Evolutionary conservation across 441 rosid genomes (phyloP).

Genomic region (Populus hybrid): DNA sequence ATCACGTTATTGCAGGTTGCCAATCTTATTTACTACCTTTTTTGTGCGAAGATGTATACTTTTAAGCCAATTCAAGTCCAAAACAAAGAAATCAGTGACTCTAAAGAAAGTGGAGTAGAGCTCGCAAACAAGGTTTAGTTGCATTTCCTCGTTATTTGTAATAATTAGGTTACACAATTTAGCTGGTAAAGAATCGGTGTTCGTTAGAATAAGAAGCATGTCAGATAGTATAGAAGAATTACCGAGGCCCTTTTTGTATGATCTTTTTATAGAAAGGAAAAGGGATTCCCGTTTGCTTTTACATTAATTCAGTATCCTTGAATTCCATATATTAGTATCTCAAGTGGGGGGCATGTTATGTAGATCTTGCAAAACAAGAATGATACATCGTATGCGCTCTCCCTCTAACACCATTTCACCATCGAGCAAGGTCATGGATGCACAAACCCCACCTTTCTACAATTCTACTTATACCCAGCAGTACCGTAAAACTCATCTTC

Average conservation of each 20-base stretch:
- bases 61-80: constrained; percentile 65
- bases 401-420: too few species aligned
- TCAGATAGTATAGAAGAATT: not conserved
- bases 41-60: constrained; percentile 71
- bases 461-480: too few species aligned
- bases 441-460: too few species aligned
- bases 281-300: too few species aligned
- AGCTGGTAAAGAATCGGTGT: too few species aligned
- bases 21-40: constrained; percentile 61
- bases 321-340: too few species aligned
- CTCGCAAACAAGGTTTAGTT: constrained; percentile 35
- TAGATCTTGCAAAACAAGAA: too few species aligned
- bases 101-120: constrained; percentile 34
- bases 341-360: too few species aligned
- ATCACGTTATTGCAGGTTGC: constrained; percentile 58
- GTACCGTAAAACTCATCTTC: too few species aligned
- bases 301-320: too few species aligned
- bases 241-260: not conserved
- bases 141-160: not conserved
- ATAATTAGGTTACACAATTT: not conserved
- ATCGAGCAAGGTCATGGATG: too few species aligned
- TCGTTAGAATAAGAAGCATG: not conserved
- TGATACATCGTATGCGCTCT: too few species aligned
- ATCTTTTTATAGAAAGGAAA: not conserved
- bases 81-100: constrained; percentile 20